phyloP scores from a whole-genome alignment of 2,329 filamentous ascomycete genomes.

The Thielaviopsis ethacetica region DNA sequence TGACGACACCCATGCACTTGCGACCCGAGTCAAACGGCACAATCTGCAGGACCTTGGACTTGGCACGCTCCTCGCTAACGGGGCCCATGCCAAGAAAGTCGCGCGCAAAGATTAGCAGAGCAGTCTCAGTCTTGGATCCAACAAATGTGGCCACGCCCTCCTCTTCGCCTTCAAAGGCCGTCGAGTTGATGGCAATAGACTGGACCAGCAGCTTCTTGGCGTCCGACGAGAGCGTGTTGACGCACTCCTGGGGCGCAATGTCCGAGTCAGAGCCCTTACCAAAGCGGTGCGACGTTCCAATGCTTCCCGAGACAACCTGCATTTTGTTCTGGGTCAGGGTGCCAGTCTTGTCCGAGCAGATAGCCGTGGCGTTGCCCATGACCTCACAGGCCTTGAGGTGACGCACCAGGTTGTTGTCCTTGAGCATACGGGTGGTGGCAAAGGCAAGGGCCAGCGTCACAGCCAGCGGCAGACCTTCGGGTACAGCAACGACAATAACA shows the following conservation, averaged over 20 bases:
- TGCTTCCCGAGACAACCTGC: constrained; percentile 45
- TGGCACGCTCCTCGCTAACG: constrained; percentile 46
- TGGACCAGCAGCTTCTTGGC: constrained; percentile 38
- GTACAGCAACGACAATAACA: constrained; percentile 65
- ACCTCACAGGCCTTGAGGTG: constrained; percentile 65
- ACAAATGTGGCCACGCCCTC: constrained; percentile 51
- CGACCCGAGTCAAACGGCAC: constrained; percentile 62
- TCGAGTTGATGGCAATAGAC: constrained; percentile 51
- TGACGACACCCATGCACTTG: constrained; percentile 53
- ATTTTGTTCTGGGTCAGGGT: constrained; percentile 54
- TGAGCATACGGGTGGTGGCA: constrained; percentile 61
- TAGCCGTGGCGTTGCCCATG: constrained; percentile 62
- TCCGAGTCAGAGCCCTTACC: constrained; percentile 23
- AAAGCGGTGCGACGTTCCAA: constrained; percentile 40
- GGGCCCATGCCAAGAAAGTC: constrained; percentile 51
- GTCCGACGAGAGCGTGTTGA: constrained; percentile 26
- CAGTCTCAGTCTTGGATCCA: constrained; percentile 64
- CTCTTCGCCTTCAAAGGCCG: constrained; percentile 60
- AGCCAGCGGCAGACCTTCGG: constrained; percentile 59
- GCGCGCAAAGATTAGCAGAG: constrained; percentile 51
- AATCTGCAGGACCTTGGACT: constrained; percentile 43
- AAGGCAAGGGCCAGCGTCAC: constrained; percentile 66
- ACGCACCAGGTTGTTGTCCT: constrained; percentile 61
- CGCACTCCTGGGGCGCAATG: constrained; percentile 29
- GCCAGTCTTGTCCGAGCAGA: constrained; percentile 53